These are phyloP conservation scores for Cyamopsis tetragonoloba DNA, from an alignment of 306 rosid species.

Conservation along the genomic window DNA sequence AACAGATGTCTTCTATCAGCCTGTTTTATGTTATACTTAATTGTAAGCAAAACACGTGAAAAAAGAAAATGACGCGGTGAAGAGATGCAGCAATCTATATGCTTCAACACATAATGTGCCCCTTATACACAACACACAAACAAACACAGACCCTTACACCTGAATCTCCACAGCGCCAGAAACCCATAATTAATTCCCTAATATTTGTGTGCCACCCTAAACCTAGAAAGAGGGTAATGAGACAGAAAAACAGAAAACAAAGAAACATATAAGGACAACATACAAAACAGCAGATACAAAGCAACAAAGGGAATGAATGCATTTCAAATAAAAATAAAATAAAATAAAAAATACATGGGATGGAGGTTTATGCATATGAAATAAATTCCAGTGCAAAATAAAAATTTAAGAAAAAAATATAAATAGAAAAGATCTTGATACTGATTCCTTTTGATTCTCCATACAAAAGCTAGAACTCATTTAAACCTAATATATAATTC, in stretches of 20 bases:
- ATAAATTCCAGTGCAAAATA: constrained; percentile 7
- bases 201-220: not conserved
- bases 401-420: not conserved
- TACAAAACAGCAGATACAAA: not conserved
- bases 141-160: not conserved
- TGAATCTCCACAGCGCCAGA: constrained; percentile 7
- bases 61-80: not conserved
- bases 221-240: not conserved
- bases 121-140: not conserved
- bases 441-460: not conserved
- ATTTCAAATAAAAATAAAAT: not conserved
- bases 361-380: not conserved
- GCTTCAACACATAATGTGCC: not conserved
- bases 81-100: constrained; percentile 14
- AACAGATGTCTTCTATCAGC: constrained; percentile 12
- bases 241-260: not conserved
- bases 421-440: not conserved
- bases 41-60: not conserved
- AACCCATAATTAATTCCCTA: not conserved
- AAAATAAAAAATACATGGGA: not conserved
- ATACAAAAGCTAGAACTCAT: not conserved
- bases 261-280: not conserved
- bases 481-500: not conserved
- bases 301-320: not conserved
- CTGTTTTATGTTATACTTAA: not conserved